These are phyloP conservation scores for Corymbia calophylla DNA, from an alignment of 441 rosid genomes.

Conservation along the genomic window DNA sequence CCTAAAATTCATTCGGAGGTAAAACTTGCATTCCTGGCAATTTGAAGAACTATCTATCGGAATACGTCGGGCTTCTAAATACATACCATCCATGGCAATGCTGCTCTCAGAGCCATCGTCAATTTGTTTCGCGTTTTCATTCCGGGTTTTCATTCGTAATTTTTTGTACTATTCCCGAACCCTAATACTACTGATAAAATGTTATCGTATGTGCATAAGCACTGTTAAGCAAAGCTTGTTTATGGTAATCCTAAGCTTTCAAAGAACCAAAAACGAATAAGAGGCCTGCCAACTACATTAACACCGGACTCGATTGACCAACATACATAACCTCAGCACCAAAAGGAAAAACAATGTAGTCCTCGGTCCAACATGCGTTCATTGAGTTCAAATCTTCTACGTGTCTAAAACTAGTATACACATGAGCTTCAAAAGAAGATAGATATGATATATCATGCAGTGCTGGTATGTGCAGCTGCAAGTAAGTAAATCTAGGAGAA, in stretches of 20 bases:
- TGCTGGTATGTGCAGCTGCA: neutral
- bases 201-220: neutral
- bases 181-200: neutral
- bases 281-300: neutral
- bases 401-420: neutral
- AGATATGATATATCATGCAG: neutral
- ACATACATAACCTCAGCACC: neutral
- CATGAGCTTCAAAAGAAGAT: neutral
- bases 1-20: neutral
- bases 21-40: neutral
- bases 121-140: neutral
- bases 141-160: neutral
- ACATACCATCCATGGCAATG: neutral
- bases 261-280: neutral
- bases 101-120: neutral
- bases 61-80: neutral
- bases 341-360: neutral
- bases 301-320: neutral
- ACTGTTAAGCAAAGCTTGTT: neutral
- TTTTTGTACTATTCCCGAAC: neutral
- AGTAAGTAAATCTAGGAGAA: neutral
- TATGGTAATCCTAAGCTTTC: neutral
- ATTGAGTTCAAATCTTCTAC: neutral
- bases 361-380: neutral
- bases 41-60: neutral